Percentiles rank a stretch among this genome's conserved stretches.
Conservation (phyloP, 805 yeast genomes). For the Saccharomycopsis sp. region DNA sequence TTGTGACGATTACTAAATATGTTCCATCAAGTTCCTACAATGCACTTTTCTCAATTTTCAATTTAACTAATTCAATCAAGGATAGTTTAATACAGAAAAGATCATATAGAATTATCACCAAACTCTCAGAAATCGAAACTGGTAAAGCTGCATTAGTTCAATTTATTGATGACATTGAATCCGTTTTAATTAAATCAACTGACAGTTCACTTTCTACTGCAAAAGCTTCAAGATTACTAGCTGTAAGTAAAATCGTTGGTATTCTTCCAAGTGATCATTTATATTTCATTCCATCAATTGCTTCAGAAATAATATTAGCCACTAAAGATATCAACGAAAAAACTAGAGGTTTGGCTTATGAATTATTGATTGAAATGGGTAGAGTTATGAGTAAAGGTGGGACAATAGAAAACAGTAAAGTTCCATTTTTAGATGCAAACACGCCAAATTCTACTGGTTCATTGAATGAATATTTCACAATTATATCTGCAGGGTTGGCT, state of each 20-base stretch:
- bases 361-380: conserved; percentile 74
- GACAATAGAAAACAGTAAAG: conserved; percentile 51
- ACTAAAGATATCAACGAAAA: conserved; percentile 93
- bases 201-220: conserved; percentile 62
- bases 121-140: conserved; percentile 58
- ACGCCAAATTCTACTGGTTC: conserved; percentile 60
- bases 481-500: conserved; percentile 94
- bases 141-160: conserved; percentile 50
- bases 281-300: conserved; percentile 69
- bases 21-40: conserved; percentile 65
- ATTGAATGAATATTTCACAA: conserved; percentile 78
- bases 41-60: conserved; percentile 74
- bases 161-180: conserved; percentile 53
- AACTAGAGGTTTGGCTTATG: conserved; percentile 75
- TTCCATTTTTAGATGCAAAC: conserved; percentile 58
- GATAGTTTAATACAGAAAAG: conserved; percentile 80
- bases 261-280: conserved; percentile 58
- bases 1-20: conserved; percentile 80
- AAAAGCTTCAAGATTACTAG: conserved; percentile 69
- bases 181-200: conserved; percentile 50
- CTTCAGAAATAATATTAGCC: conserved; percentile 83
- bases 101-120: conserved; percentile 71
- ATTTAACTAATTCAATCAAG: conserved; percentile 49
- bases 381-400: conserved; percentile 63
- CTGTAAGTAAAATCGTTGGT: conserved; percentile 54